Base-by-base conservation (phyloP, 352 stramenopile species). In the Globisporangium takayamanum region DNA sequence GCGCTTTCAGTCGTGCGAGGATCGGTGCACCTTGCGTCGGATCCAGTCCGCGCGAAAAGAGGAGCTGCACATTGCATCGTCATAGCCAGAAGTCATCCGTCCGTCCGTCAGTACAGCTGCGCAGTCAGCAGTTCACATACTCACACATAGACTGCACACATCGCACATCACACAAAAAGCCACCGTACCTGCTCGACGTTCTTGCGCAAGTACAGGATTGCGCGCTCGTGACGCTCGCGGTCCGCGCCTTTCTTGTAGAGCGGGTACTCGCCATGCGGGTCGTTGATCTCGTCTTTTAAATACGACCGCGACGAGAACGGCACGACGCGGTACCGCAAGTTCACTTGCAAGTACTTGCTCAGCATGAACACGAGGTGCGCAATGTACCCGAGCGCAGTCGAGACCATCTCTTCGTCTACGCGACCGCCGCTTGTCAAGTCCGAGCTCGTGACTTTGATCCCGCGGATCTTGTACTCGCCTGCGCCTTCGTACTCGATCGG, bases 311-410 rank as follows among this genome's bases (percentile, higher is more conserved):
- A 92, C 39, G 81, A 89, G 59, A 88, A 90, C 25, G 83, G 81
- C 48, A 89, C 69, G 48, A 94, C 81, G 14, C 74, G 74, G 70
- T 94, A 94, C 5, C 85, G 79, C 30, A 94, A 67, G 39, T 91
- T 94, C 50, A 94, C 81, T 47, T 92, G 76, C 36, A 94, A 62
- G 55, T 94, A 94, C 64, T 94, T 94, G 75, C 80, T 89, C 26
- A 94, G 75, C 80, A 94, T 91, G 60, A 94, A 94, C 22, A 89
- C 80, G 52, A 94, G 65, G 50, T 94, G 85, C n/a, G 83, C 80
- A 57, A 93, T 91, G 62, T 92, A 93, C 28, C 85, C 85, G 39
- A 94, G 68, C 41, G 79, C 83, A 7, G 85, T 94, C n/a, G 81
- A 89, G 18, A 94, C 75, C 69, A 80, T 76, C 49, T 94, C 85